Percentiles rank a stretch among this genome's conserved stretches.
phyloP scores from a whole-genome alignment of 1,284 basidiomycete genomes.

The Apiotrichum sp. region DNA sequence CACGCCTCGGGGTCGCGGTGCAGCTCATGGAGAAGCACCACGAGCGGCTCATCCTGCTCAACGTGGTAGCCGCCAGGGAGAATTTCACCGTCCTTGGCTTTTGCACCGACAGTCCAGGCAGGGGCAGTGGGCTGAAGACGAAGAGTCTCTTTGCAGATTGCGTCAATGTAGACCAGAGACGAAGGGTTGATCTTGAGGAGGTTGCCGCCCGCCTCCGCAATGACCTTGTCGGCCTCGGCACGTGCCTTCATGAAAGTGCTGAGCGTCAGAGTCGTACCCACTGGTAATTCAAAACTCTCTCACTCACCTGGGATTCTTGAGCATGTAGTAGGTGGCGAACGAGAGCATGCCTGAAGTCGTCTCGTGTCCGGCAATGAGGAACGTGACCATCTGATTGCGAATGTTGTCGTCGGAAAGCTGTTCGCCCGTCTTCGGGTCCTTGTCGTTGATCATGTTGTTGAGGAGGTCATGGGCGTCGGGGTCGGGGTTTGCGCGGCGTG shows the following conservation, averaged over 20 bases:
- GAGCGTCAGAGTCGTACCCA: too few relatives aligned
- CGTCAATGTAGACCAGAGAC: slow-evolving; percentile 53
- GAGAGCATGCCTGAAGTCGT: slow-evolving; percentile 48
- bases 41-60: slow-evolving; percentile 40
- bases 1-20: slow-evolving; percentile 52
- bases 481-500: slow-evolving; percentile 12
- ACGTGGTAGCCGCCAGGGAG: slow-evolving; percentile 43
- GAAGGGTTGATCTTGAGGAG: slow-evolving; percentile 18
- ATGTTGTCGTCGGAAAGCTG: slow-evolving; percentile 51
- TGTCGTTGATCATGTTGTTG: slow-evolving; percentile 51
- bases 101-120: slow-evolving; percentile 8
- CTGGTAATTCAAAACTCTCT: slow-evolving; percentile 18
- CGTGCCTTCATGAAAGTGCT: slow-evolving; percentile 51
- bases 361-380: slow-evolving; percentile 56
- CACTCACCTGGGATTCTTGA: slow-evolving; percentile 49
- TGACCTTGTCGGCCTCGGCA: slow-evolving; percentile 54
- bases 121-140: slow-evolving; percentile 51
- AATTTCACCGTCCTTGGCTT: slow-evolving; percentile 6
- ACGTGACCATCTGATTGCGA: slow-evolving; percentile 53
- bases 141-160: slow-evolving; percentile 52
- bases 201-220: slow-evolving; percentile 15
- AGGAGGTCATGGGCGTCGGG: slow-evolving; percentile 46
- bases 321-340: slow-evolving; percentile 47
- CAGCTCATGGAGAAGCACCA: slow-evolving; percentile 41
- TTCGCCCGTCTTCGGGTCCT: slow-evolving; percentile 52